Base-by-base conservation (phyloP, 2,329 filamentous ascomycete genomes). In the Aspergillus fijiensis region DNA sequence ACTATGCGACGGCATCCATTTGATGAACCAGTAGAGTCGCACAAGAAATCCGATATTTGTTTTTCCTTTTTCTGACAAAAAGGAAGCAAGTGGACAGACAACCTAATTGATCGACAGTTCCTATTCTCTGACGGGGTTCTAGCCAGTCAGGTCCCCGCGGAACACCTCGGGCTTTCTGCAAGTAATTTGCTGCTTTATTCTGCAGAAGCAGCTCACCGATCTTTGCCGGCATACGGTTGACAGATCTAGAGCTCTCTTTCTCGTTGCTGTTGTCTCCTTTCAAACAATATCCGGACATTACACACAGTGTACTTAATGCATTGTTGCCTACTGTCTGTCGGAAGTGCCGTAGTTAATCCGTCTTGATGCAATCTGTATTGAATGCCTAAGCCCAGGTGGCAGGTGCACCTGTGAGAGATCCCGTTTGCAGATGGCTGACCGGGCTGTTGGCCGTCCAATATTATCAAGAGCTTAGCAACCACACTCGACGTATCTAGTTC, bases 181-280 rank as follows among this genome's bases (percentile, higher is more conserved):
- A 55, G 58, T 65, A 49, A 64, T 64, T 61, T 59, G 53, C 29
- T 57, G 33, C 35, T 31, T 19, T 53, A 9, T 35, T 29, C 59
- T 60, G 63, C 61, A 62, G 59, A 60, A 55, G 58, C 16, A 62
- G 59, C 35, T 57, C 59, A 57, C 52, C 29, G 61, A 65, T 51
- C 59, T 56, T 61, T 63, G 49, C 60, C 61, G 35, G 47, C 58
- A 58, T 63, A 60, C 57, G 53, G 45, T 58, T 55, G 54, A 55
- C 55, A 64, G 51, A 61, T 59, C 62, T 31, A 51, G 47, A 50
- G 33, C 29, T 5, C 50, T 31, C 31, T 12, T 27, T 51, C 58
- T 62, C 16, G 23, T 51, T 50, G 12, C 50, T 57, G 45, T 35
- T 53, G 49, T 56, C 39, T n/a, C 4, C 23, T 50, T 21, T n/a